phyloP scores from a whole-genome alignment of 2,329 filamentous ascomycete genomes.

The Elsinoe necatrix region DNA sequence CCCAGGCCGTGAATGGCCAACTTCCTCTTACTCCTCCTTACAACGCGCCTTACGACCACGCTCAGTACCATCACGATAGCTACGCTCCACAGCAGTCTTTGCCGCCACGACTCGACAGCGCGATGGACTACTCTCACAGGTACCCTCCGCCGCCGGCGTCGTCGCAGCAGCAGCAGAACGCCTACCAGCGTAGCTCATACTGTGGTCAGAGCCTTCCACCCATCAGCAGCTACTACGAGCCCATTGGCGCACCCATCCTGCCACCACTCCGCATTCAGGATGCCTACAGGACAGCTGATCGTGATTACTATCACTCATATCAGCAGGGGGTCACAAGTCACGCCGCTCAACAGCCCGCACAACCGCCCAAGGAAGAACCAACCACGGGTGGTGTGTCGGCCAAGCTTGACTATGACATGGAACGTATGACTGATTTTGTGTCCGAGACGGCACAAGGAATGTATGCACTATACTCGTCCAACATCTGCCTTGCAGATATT shows the following conservation, averaged over 20 bases:
- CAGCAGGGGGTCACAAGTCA: slow-evolving; percentile 33
- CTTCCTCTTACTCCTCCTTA: slow-evolving; percentile 44
- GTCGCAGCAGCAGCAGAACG: slow-evolving; percentile 20
- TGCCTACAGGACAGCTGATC: slow-evolving; percentile 28
- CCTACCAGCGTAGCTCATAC: slow-evolving; percentile 21
- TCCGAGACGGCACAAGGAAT: slow-evolving; percentile 76
- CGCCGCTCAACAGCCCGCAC: slow-evolving; percentile 33
- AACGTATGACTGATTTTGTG: slow-evolving; percentile 91
- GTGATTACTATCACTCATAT: slow-evolving; percentile 31
- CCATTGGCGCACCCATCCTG: slow-evolving; percentile 37
- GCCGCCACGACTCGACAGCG: slow-evolving; percentile 35
- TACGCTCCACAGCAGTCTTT: slow-evolving; percentile 34
- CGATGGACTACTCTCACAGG: slow-evolving; percentile 37
- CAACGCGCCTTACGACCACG: slow-evolving; percentile 35
- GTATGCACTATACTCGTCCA: slow-evolving; percentile 51
- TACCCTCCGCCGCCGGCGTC: slow-evolving; percentile 17
- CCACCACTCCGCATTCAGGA: slow-evolving; percentile 41
- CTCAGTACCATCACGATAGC: slow-evolving; percentile 39
- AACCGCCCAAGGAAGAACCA: slow-evolving; percentile 51
- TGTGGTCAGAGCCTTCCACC: slow-evolving; percentile 27
- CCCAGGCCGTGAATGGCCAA: slow-evolving; percentile 35
- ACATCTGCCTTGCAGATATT: slow-evolving; percentile 53
- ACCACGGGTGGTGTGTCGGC: slow-evolving; percentile 80
- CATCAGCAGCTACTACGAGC: slow-evolving; percentile 36
- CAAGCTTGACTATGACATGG: slow-evolving; percentile 93